Percentiles rank a stretch among this genome's conserved stretches.
Conservation (phyloP, 1,139 yeast species). For the Diutina rugosa region DNA sequence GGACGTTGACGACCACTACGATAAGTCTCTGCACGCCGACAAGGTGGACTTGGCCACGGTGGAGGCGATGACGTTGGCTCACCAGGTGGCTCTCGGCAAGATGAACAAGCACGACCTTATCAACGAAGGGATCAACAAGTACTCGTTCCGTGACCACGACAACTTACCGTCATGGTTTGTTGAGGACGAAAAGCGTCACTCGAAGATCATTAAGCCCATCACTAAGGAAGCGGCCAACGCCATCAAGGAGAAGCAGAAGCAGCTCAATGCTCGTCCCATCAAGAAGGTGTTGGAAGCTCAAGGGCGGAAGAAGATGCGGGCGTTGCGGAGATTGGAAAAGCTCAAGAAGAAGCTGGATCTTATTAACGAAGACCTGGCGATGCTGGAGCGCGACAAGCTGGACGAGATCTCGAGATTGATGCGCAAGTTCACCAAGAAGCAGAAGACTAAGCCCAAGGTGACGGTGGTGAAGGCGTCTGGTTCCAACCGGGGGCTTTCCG, state of each 20-base stretch:
- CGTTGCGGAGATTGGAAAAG: slow-evolving; percentile 77
- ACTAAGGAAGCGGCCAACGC: slow-evolving; percentile 96
- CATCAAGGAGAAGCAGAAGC: slow-evolving; percentile 75
- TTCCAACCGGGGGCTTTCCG: slow-evolving; percentile 70
- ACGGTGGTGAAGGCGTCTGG: slow-evolving; percentile 90
- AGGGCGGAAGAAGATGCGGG: slow-evolving; percentile 94
- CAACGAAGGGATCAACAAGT: slow-evolving; percentile 85
- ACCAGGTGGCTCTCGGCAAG: slow-evolving; percentile 84
- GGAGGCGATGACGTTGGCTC: slow-evolving; percentile 97
- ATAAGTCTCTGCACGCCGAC: not conserved
- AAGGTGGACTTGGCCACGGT: slow-evolving; percentile 33
- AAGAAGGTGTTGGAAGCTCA: slow-evolving; percentile 96
- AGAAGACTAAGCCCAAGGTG: slow-evolving; percentile 66
- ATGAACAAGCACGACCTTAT: slow-evolving; percentile 70
- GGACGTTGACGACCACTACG: slow-evolving; percentile 11
- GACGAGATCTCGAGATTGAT: slow-evolving; percentile 82
- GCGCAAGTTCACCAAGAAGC: slow-evolving; percentile 70
- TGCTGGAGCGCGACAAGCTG: slow-evolving; percentile 88
- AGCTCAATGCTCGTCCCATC: slow-evolving; percentile 92
- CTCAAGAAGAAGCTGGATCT: slow-evolving; percentile 88
- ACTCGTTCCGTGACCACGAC: slow-evolving; percentile 82
- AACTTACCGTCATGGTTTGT: slow-evolving; percentile 92
- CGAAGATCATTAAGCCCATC: slow-evolving; percentile 78
- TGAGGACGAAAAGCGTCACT: slow-evolving; percentile 82
- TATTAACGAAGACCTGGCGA: slow-evolving; percentile 77